phyloP scores from a whole-genome alignment of 148 eudicot genomes.

The Amaranthus cruentus region DNA sequence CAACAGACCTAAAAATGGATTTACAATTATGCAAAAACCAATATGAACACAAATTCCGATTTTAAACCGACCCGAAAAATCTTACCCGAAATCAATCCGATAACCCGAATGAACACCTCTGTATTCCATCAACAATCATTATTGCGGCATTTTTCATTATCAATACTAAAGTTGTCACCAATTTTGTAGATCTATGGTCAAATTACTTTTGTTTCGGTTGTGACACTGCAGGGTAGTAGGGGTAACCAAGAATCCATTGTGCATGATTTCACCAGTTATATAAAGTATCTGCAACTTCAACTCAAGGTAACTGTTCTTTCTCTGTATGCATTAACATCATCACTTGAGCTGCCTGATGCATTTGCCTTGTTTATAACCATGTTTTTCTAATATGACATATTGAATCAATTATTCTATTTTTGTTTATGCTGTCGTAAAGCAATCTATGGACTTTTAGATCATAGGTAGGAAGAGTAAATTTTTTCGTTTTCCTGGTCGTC shows the following conservation, averaged over 20 bases:
- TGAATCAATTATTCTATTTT: not conserved
- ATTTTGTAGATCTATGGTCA: not conserved
- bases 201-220: not conserved
- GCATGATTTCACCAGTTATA: slow-evolving; percentile 10
- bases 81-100: no score
- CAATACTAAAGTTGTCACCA: not conserved
- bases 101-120: no score
- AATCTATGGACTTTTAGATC: no score
- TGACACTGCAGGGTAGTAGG: slow-evolving; percentile 16
- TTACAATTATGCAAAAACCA: no score
- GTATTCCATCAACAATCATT: not conserved
- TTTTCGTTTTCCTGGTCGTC: no score
- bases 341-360: no score
- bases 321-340: not conserved
- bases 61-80: no score
- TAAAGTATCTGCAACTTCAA: slow-evolving; percentile 24
- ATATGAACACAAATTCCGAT: no score
- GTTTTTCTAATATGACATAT: not conserved
- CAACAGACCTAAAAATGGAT: not conserved
- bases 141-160: not conserved
- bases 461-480: no score
- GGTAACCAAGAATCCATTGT: slow-evolving; percentile 12
- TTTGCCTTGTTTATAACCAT: no score
- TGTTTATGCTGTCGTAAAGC: no score
- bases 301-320: slow-evolving; percentile 19